Percentiles rank a stretch among this genome's conserved stretches.
Evolutionary conservation across 768 basidiomycete genomes (phyloP).

Genomic region (Vararia minispora): DNA sequence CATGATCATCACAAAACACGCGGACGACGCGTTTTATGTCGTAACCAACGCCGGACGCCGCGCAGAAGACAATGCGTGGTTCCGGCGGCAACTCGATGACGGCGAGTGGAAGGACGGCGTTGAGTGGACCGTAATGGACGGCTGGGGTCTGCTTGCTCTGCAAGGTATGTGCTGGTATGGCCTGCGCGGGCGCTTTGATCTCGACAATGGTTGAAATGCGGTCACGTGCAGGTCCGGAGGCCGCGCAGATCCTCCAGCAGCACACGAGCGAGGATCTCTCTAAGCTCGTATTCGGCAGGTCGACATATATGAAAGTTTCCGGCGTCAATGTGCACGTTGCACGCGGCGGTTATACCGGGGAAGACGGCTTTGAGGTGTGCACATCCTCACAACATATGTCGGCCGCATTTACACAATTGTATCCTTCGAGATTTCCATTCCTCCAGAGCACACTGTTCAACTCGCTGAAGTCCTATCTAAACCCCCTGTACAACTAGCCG

Average conservation of each 20-base stretch:
- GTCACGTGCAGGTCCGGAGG: slow-evolving; percentile 55
- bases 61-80: slow-evolving; percentile 72
- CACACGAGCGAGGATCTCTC: slow-evolving; percentile 67
- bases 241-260: slow-evolving; percentile 68
- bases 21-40: slow-evolving; percentile 73
- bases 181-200: background rate
- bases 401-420: background rate
- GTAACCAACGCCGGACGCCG: slow-evolving; percentile 94
- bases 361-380: slow-evolving; percentile 92
- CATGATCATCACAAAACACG: slow-evolving; percentile 82
- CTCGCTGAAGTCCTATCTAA: slow-evolving; percentile 55
- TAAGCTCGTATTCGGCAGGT: slow-evolving; percentile 73
- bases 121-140: slow-evolving; percentile 69
- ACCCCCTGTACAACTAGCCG: slow-evolving; percentile 68
- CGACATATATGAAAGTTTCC: slow-evolving; percentile 69
- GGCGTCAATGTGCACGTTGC: slow-evolving; percentile 79
- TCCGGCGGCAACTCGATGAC: slow-evolving; percentile 46
- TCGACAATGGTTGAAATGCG: background rate
- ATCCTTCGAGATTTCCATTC: slow-evolving; percentile 67
- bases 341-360: slow-evolving; percentile 94
- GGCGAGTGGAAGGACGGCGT: slow-evolving; percentile 73
- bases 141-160: slow-evolving; percentile 82
- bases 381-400: background rate
- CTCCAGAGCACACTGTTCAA: slow-evolving; percentile 61
- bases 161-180: slow-evolving; percentile 49